Base-by-base conservation (phyloP, 139 green algal species). In the Tetradesmus obliquus region DNA sequence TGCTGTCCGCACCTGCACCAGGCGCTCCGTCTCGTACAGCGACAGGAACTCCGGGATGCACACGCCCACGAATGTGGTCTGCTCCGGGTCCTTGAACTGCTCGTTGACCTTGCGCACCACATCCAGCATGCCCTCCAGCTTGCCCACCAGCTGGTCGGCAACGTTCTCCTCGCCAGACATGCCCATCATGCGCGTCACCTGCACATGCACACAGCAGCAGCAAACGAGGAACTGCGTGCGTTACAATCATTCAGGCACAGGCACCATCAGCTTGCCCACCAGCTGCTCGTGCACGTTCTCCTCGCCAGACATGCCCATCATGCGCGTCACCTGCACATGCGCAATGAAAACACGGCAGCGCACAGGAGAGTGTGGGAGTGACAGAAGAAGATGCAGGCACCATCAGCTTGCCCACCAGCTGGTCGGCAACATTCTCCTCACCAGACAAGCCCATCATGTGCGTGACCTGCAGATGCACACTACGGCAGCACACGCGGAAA, bases 11-110 rank as follows among this genome's bases (percentile, higher is more conserved):
- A 99, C 98, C 94, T 99, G 97, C 54, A 99, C 97, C 17, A 99
- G 95, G 2, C 98, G 95, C 94, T 99, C 98, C 53, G 98, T 99
- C 95, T 99, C 98, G 89, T 99, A 99, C 17, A 99, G 94, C 10
- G 95, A 98, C 9, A 99, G 95, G 93, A 99, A 99, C 95, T 99
- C 98, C 19, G 98, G 98, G 84, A 99, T 99, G 96, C 98, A 99
- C 19, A 99, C 98, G 87, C 97, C 99, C 86, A 99, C 98, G 94
- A 99, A 99, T 0, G 98, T 99, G n/a, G 98, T 99, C 32, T 99
- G 90, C 22, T 97, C 94, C 0, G 98, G 95, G 94, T 99, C 95
- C 87, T 96, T 96, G 95, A 99, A 99, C 94, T 99, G 98, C 32
- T 66, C 87, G 76, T 99, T 99, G n/a, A 99, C 97, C 84, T 95